Conservation (phyloP, 176 grass and related monocot genomes). For the Carex kokanica region DNA sequence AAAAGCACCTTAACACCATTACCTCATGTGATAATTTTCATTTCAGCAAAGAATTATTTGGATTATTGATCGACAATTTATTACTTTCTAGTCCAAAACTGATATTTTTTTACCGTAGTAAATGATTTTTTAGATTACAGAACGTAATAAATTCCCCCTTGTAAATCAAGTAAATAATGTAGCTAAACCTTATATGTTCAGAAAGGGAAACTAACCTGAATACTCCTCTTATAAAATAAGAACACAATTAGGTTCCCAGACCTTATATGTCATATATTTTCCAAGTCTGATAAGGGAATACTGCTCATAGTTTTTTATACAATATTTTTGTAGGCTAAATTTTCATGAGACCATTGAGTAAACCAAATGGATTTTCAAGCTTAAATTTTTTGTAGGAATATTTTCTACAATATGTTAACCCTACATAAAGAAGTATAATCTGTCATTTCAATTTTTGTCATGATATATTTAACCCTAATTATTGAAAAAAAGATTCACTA, state of each 20-base stretch:
- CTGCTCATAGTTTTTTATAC: neutral
- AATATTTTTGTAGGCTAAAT: neutral
- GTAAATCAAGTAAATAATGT: neutral
- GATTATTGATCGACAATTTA: too few relatives aligned
- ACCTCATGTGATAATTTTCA: too few relatives aligned
- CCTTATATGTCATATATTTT: neutral
- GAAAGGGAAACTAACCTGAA: too few relatives aligned
- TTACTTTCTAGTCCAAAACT: too few relatives aligned
- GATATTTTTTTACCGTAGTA: too few relatives aligned
- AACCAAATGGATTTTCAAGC: neutral
- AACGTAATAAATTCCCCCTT: neutral
- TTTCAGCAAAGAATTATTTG: too few relatives aligned
- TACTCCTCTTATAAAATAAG: neutral
- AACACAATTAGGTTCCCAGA: neutral
- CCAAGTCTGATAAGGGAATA: neutral
- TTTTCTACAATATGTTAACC: neutral
- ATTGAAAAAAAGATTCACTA: constrained; percentile 20
- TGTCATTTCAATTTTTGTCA: neutral
- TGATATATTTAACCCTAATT: neutral
- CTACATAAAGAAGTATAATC: neutral
- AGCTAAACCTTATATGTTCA: too few relatives aligned
- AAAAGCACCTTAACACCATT: too few relatives aligned
- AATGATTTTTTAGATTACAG: too few relatives aligned
- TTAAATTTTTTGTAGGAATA: neutral
- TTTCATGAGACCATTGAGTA: neutral